Evolutionary conservation across 2,329 filamentous ascomycete genomes (phyloP).

Genomic region (Coniochaeta sp.): DNA sequence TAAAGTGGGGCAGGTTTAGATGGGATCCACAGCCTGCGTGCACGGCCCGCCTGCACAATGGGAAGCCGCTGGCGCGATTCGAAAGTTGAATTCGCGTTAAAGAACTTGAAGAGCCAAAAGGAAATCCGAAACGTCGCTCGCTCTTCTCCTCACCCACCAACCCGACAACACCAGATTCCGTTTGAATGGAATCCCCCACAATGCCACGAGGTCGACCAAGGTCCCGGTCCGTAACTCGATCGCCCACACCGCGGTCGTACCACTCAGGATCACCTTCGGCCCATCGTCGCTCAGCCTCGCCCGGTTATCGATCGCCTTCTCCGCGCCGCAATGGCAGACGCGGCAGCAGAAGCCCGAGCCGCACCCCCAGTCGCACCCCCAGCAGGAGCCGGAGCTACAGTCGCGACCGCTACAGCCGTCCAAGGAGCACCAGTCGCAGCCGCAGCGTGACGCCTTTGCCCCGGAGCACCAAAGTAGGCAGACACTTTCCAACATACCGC

Average conservation of each 20-base stretch:
- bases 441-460: slow-evolving; percentile 25
- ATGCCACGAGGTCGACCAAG: neutral
- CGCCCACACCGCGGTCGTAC: neutral
- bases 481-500: neutral
- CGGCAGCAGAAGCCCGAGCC: slow-evolving; percentile 22
- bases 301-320: slow-evolving; percentile 20
- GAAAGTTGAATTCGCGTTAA: neutral
- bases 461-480: slow-evolving; percentile 46
- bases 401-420: slow-evolving; percentile 18
- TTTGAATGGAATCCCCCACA: neutral
- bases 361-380: slow-evolving; percentile 20
- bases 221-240: neutral
- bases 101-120: neutral
- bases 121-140: neutral
- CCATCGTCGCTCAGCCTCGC: neutral
- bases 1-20: too few species aligned
- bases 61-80: neutral
- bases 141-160: neutral
- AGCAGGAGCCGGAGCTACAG: slow-evolving; percentile 25
- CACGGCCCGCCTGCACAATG: neutral
- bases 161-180: neutral
- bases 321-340: slow-evolving; percentile 28
- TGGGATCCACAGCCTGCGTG: too few species aligned
- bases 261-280: neutral
- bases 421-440: slow-evolving; percentile 25